phyloP scores from a whole-genome alignment of 2,329 filamentous ascomycete species.

The Xylaria sp. region DNA sequence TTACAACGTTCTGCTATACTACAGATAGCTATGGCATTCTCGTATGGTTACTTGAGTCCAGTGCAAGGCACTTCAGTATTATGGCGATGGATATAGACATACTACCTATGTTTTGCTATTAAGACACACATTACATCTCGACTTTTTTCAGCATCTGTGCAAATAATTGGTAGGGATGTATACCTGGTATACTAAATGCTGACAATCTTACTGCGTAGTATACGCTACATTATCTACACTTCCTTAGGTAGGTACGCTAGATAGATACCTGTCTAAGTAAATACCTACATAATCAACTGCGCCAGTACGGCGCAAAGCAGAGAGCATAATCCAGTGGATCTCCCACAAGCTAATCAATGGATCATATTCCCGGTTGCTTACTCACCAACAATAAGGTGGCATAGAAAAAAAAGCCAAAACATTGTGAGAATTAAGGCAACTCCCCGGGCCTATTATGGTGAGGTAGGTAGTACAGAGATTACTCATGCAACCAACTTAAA shows the following conservation, averaged over 20 bases:
- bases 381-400: constrained; percentile 5
- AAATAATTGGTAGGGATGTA: neutral
- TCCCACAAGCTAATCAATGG: neutral
- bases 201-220: neutral
- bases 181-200: neutral
- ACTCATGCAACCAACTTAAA: neutral
- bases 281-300: neutral
- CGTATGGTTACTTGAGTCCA: neutral
- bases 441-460: neutral
- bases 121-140: neutral
- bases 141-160: neutral
- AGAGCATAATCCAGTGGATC: neutral
- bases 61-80: too few species aligned
- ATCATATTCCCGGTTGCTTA: neutral
- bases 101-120: too few species aligned
- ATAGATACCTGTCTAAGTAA: too few species aligned
- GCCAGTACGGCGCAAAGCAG: neutral
- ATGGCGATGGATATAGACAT: too few species aligned
- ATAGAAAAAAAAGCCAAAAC: neutral
- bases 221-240: too few species aligned
- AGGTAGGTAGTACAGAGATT: too few species aligned
- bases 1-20: neutral
- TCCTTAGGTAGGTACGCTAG: too few species aligned
- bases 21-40: neutral
- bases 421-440: neutral